A percentile compares a stretch with the other conserved stretches of the same genome.
Evolutionary conservation across 2,329 filamentous ascomycete genomes (phyloP).

Genomic region (Talaromyces rugulosus): DNA sequence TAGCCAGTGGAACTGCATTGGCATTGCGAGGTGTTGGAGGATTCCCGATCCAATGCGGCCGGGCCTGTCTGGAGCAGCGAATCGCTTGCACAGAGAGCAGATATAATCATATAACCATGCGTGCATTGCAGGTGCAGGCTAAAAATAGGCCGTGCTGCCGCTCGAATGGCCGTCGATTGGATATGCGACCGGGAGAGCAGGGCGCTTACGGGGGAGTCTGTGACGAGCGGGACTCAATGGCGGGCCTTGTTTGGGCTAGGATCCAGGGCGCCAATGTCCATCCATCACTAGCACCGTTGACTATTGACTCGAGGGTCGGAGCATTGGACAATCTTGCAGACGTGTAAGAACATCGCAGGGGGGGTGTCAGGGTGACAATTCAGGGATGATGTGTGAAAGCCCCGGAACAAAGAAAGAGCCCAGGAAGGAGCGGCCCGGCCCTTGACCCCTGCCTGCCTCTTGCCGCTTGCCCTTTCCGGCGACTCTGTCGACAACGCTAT

Average conservation of each 20-base stretch:
- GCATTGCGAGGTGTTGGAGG: not conserved
- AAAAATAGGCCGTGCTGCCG: not conserved
- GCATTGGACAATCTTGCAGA: not conserved
- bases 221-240: not conserved
- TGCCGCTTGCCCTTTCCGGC: slow-evolving; percentile 17
- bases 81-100: not conserved
- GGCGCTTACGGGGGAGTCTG: not conserved
- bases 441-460: not conserved
- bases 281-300: not conserved
- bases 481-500: slow-evolving; percentile 17
- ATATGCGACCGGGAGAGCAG: not conserved
- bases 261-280: not conserved
- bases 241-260: not conserved
- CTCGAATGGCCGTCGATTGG: not conserved
- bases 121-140: not conserved
- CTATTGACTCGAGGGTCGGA: not conserved
- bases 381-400: too few relatives aligned
- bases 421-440: not conserved
- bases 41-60: not conserved
- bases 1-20: not conserved
- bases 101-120: not conserved
- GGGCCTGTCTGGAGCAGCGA: not conserved
- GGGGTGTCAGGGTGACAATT: not conserved
- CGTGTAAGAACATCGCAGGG: not conserved
- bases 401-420: not conserved